Evolutionary conservation across 179 eudicot species (phyloP).

Genomic region (Drosera spatulata): DNA sequence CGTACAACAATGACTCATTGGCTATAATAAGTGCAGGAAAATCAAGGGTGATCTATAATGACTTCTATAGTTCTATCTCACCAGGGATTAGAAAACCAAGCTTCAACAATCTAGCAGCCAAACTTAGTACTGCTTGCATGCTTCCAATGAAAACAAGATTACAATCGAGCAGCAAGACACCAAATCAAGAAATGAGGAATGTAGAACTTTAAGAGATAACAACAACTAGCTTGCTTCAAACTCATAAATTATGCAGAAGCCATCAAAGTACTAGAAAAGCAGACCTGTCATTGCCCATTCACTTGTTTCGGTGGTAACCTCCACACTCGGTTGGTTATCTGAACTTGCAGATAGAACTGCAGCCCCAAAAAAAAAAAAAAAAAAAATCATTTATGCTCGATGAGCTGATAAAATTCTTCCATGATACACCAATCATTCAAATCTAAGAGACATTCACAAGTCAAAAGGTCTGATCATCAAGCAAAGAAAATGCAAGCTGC

Average conservation of each 20-base stretch:
- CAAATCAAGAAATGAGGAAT: not conserved
- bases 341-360: slow-evolving; percentile 52
- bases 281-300: slow-evolving; percentile 96
- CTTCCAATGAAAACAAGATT: not conserved
- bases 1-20: too few relatives aligned
- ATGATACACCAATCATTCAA: too few relatives aligned
- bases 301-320: slow-evolving; percentile 49
- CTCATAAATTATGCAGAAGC: not conserved
- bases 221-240: not conserved
- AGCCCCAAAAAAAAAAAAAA: not conserved
- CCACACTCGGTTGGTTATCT: slow-evolving; percentile 44
- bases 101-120: too few relatives aligned
- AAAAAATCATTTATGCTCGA: not conserved
- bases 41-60: too few relatives aligned
- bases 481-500: too few relatives aligned
- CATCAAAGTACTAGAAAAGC: not conserved
- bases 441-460: too few relatives aligned
- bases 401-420: too few relatives aligned
- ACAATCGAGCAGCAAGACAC: too few relatives aligned
- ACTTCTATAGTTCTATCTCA: too few relatives aligned
- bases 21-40: too few relatives aligned
- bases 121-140: not conserved
- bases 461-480: too few relatives aligned
- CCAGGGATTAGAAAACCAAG: too few relatives aligned
- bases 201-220: not conserved